Conservation (phyloP, 495 filamentous ascomycete genomes). For the Filosporella fistucella region DNA sequence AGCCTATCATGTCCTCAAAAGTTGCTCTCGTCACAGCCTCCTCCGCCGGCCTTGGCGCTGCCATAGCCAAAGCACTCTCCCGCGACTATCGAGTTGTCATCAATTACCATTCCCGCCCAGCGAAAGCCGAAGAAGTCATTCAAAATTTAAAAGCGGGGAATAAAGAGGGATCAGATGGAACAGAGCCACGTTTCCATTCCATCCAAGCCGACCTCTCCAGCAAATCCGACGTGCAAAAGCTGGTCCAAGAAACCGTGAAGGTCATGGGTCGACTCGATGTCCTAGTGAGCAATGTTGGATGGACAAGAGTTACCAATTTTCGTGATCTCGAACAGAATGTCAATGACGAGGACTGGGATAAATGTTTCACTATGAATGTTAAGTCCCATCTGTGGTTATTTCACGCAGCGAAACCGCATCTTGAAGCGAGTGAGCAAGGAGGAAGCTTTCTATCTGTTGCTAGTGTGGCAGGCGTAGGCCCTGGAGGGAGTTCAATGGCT, state of each 20-base stretch:
- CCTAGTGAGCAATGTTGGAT: slow-evolving; percentile 51
- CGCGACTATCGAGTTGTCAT: slow-evolving; percentile 42
- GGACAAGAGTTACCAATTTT: slow-evolving; percentile 47
- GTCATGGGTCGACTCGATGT: slow-evolving; percentile 48
- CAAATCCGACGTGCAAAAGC: slow-evolving; percentile 32
- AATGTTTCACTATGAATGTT: slow-evolving; percentile 51
- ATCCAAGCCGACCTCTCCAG: slow-evolving; percentile 45
- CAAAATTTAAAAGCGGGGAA: too few relatives aligned
- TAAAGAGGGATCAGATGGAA: too few relatives aligned
- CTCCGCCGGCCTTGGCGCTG: slow-evolving; percentile 52
- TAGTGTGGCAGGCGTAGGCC: slow-evolving; percentile 45
- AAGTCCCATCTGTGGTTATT: slow-evolving; percentile 53
- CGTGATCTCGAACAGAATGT: slow-evolving; percentile 46
- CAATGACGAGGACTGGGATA: slow-evolving; percentile 52
- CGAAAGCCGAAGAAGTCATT: too few relatives aligned
- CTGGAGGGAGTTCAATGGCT: slow-evolving; percentile 46
- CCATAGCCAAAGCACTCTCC: slow-evolving; percentile 44
- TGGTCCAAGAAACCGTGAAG: slow-evolving; percentile 37
- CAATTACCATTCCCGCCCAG: slow-evolving; percentile 44
- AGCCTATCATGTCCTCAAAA: too few relatives aligned
- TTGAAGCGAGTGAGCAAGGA: slow-evolving; percentile 41
- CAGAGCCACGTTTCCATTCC: too few relatives aligned
- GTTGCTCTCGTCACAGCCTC: slow-evolving; percentile 52
- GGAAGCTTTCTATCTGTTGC: slow-evolving; percentile 50
- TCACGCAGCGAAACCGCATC: slow-evolving; percentile 38